Percentiles rank a stretch among this genome's conserved stretches.
Conservation (phyloP, 192 early-diverging fungal species). For the Funneliformis mosseae region DNA sequence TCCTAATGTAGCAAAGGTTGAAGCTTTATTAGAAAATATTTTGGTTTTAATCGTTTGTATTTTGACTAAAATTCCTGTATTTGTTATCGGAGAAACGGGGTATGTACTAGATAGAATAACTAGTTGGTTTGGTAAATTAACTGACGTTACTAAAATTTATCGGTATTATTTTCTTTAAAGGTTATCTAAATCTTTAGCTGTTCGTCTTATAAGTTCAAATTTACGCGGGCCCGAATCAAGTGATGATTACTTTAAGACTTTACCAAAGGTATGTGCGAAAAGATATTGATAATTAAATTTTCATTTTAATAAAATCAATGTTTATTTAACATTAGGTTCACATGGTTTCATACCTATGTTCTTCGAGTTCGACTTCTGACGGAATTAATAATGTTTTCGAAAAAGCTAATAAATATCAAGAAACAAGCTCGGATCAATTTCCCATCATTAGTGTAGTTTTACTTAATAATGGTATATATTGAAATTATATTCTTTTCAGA, state of each 20-base stretch:
- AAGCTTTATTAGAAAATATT: conserved; percentile 28
- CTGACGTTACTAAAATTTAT: no score
- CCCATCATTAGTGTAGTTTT: conserved; percentile 18
- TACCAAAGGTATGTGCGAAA: conserved; percentile 16
- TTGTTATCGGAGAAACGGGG: conserved; percentile 27
- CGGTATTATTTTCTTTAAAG: background rate
- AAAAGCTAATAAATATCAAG: conserved; percentile 27
- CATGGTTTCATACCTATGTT: conserved; percentile 15
- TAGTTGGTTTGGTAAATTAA: no score
- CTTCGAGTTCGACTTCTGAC: conserved; percentile 25
- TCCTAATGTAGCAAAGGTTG: background rate
- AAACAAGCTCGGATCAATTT: conserved; percentile 8
- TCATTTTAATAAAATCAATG: background rate
- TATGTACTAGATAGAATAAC: background rate
- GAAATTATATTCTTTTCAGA: background rate
- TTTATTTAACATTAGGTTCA: conserved; percentile 16
- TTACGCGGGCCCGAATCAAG: conserved; percentile 29
- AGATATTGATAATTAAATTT: background rate
- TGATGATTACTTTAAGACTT: conserved; percentile 27
- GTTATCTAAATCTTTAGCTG: conserved; percentile 26
- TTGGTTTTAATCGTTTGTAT: conserved; percentile 29
- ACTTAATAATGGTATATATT: conserved; percentile 21
- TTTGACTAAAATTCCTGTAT: conserved; percentile 29
- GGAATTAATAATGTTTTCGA: conserved; percentile 30
- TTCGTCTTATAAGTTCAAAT: conserved; percentile 25